Conservation (phyloP, 2,329 filamentous ascomycete genomes). For the Verruconis gallopava region DNA sequence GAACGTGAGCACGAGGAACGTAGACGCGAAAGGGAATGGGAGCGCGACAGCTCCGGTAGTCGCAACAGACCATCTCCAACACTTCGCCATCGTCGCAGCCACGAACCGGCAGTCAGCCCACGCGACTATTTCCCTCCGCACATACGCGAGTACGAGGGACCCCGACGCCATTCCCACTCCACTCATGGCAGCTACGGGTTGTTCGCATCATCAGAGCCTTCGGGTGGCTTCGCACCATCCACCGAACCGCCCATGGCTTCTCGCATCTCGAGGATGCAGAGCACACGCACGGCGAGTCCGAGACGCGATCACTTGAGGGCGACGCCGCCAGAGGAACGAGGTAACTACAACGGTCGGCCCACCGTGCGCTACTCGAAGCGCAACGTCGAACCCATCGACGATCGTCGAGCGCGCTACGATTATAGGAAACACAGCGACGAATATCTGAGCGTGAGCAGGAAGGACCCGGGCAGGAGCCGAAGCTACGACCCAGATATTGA, state of each 20-base stretch:
- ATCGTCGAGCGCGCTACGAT: constrained; percentile 3
- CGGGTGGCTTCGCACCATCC: constrained; percentile 30
- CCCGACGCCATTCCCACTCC: constrained; percentile 11
- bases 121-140: constrained; percentile 24
- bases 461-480: constrained; percentile 47
- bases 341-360: constrained; percentile 7
- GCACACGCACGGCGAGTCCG: background rate
- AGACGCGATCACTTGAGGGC: too few relatives aligned
- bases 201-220: constrained; percentile 14
- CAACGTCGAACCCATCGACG: constrained; percentile 3
- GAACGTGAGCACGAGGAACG: background rate
- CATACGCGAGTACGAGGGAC: constrained; percentile 4
- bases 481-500: constrained; percentile 1
- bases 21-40: background rate
- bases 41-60: constrained; percentile 12
- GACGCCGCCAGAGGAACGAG: too few relatives aligned
- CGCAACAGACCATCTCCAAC: constrained; percentile 12
- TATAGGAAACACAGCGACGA: background rate
- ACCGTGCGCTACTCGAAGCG: constrained; percentile 7
- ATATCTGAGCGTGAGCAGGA: too few relatives aligned
- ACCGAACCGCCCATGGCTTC: constrained; percentile 35
- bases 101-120: constrained; percentile 28
- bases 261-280: constrained; percentile 27
- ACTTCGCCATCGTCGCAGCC: constrained; percentile 28
- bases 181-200: too few relatives aligned